Percentiles rank a stretch among this genome's conserved stretches.
These are phyloP conservation scores for Chalaropsis thielavioides DNA, from an alignment of 2,329 filamentous ascomycete genomes.

Conservation along the genomic window DNA sequence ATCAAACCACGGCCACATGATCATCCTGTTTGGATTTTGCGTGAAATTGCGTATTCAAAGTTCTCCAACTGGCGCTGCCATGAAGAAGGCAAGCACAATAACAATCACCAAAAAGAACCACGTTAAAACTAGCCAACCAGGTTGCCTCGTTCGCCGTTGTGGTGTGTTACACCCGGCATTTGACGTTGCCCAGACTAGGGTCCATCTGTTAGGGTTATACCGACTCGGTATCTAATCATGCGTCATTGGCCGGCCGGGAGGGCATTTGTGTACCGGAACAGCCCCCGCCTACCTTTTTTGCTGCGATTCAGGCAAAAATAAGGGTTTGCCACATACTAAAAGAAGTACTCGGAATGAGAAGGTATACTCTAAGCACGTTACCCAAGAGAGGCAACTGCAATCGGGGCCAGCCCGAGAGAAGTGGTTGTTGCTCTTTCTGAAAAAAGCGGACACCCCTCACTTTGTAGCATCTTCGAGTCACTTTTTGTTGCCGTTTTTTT, in stretches of 20 bases:
- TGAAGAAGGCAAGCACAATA: neutral
- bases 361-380: neutral
- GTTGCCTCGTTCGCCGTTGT: neutral
- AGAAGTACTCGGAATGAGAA: too few species aligned
- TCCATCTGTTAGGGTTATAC: neutral
- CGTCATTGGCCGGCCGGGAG: neutral
- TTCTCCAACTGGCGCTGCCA: neutral
- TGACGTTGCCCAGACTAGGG: neutral
- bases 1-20: conserved; percentile 3
- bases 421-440: neutral
- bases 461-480: neutral
- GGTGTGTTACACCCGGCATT: conserved; percentile 1
- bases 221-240: too few species aligned
- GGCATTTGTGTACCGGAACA: neutral
- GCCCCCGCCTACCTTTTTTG: neutral
- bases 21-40: neutral
- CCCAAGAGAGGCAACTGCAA: neutral
- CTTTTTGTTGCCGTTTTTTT: neutral
- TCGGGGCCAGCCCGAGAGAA: neutral
- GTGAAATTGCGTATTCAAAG: neutral
- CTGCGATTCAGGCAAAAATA: neutral
- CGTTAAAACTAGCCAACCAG: neutral
- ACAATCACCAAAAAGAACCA: neutral
- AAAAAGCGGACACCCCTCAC: conserved; percentile 12
- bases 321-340: neutral